Base-by-base conservation (phyloP, 1,284 basidiomycete genomes). In the Microstroma glucosiphilum region DNA sequence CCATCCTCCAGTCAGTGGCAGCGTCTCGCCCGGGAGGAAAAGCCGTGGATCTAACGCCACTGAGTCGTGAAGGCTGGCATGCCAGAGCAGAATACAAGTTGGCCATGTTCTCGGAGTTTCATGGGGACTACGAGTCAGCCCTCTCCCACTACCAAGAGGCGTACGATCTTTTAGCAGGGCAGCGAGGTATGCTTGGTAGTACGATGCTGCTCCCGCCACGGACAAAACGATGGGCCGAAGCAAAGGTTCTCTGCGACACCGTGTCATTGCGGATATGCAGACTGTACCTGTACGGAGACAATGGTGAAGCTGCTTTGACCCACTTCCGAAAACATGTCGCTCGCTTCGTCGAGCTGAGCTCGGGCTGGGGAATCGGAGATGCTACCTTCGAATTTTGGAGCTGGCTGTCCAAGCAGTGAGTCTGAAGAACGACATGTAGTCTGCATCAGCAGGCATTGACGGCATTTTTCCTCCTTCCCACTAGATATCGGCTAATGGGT, bases 21-120 rank as follows among this genome's bases (percentile, higher is more conserved):
- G 49, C 42, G 21, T 23, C 21, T 25, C 51, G 51, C 21, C 51
- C 51, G 3, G 13, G n/a, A 4, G 43, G 25, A 9, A 26, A 19
- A 4, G 26, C 62, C 2, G 8, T 59, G 8, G 68, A 68, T 8
- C 30, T 69, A 9, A 51, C 37, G 37, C 80, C 80, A 56, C 66
- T 97, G 6, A 82, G 88, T 17, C 84, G 88, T 0, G 89, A 92
- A 79, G 93, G 94, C 0, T 97, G 94, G 92, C 89, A 87, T 0
- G 90, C 94, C n/a, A 83, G 94, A 21, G 93, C 94, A 75, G 92
- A 96, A 78, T 97, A 91, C 83, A 98, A 97, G 81, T 89, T 94
- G 83, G 94, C 89, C 0, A 89, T 90, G 68, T 96, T 97, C 79
- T 91, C 93, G 0, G 94, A 98, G 80, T 89, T 96, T 71, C 82